Evolutionary conservation across 2,329 filamentous ascomycete species (phyloP).

Genomic region (Meredithiella fracta): DNA sequence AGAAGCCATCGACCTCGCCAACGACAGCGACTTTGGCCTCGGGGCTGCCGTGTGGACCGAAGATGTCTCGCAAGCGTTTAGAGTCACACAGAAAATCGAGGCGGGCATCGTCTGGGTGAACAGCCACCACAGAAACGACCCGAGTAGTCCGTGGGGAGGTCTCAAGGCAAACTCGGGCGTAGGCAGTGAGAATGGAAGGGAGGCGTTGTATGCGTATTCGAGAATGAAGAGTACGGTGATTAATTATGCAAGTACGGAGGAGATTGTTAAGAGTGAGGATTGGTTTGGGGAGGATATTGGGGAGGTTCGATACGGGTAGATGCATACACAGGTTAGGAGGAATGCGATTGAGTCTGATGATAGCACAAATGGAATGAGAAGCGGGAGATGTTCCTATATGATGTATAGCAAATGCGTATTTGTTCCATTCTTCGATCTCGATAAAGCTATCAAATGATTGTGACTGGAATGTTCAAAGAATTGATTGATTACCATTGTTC

Average conservation of each 20-base stretch:
- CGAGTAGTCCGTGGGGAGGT: constrained; percentile 55
- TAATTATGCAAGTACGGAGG: constrained; percentile 45
- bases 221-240: constrained; percentile 50
- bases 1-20: constrained; percentile 21
- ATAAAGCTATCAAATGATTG: no score
- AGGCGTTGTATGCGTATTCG: constrained; percentile 44
- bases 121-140: constrained; percentile 54
- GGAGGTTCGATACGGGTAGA: constrained; percentile 25
- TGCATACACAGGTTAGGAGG: background rate
- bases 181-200: constrained; percentile 56
- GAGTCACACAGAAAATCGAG: constrained; percentile 35
- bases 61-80: constrained; percentile 30
- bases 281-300: constrained; percentile 48
- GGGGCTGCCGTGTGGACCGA: constrained; percentile 40
- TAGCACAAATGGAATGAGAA: background rate
- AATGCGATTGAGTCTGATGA: background rate
- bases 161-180: constrained; percentile 45
- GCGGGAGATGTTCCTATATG: no score
- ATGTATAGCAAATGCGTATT: no score
- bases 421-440: no score
- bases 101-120: constrained; percentile 45
- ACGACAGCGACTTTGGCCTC: constrained; percentile 36
- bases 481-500: no score
- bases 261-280: constrained; percentile 37
- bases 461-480: no score